These are phyloP conservation scores for Didymella pinodella DNA, from an alignment of 2,329 filamentous ascomycete genomes.

Conservation along the genomic window DNA sequence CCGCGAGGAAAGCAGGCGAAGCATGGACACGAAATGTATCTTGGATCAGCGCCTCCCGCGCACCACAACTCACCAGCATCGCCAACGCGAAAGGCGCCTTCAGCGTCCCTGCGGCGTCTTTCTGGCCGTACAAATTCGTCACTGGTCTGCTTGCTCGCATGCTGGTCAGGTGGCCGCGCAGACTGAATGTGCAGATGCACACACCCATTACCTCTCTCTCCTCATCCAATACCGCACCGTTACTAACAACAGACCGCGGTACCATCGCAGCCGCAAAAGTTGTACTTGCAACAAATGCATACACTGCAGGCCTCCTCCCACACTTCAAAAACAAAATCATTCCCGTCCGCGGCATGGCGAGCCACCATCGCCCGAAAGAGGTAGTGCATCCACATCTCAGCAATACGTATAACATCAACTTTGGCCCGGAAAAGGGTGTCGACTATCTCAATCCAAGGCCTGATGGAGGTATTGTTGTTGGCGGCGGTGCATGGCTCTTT, in stretches of 20 bases:
- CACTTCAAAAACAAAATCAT: slow-evolving; percentile 51
- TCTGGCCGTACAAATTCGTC: slow-evolving; percentile 45
- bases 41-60: slow-evolving; percentile 18
- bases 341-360: slow-evolving; percentile 44
- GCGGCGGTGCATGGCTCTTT: slow-evolving; percentile 52
- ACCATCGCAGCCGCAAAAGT: slow-evolving; percentile 28
- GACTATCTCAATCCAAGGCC: slow-evolving; percentile 28
- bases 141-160: slow-evolving; percentile 29
- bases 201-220: slow-evolving; percentile 26
- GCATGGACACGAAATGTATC: slow-evolving; percentile 29
- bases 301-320: slow-evolving; percentile 35
- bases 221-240: not conserved
- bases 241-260: slow-evolving; percentile 34
- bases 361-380: slow-evolving; percentile 24
- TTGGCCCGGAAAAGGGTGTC: slow-evolving; percentile 10
- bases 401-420: slow-evolving; percentile 41
- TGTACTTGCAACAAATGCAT: slow-evolving; percentile 41
- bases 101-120: slow-evolving; percentile 25
- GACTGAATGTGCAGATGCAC: slow-evolving; percentile 38
- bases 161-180: slow-evolving; percentile 20
- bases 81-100: slow-evolving; percentile 31
- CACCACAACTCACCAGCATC: slow-evolving; percentile 31
- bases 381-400: slow-evolving; percentile 32
- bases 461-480: slow-evolving; percentile 25
- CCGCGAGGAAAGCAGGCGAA: slow-evolving; percentile 16